Percentiles rank a stretch among this genome's conserved stretches.
Conservation (phyloP, 768 basidiomycete species). For the Boletus barrowsii region DNA sequence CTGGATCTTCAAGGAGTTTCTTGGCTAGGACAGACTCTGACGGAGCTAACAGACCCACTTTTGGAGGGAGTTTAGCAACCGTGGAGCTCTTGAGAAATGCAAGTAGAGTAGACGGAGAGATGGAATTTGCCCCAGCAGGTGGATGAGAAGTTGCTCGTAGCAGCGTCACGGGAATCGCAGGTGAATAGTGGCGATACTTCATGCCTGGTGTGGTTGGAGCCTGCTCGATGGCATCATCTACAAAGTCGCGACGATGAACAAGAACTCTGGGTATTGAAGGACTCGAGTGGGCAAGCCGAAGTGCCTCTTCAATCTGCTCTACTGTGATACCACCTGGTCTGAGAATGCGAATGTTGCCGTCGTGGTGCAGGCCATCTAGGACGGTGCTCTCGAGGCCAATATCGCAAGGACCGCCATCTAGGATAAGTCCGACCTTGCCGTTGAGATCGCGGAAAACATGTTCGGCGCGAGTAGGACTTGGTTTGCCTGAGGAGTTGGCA, state of each 20-base stretch:
- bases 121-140: conserved; percentile 33
- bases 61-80: conserved; percentile 19
- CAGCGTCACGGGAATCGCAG: conserved; percentile 80
- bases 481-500: conserved; percentile 92
- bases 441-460: conserved; percentile 81
- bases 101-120: conserved; percentile 38
- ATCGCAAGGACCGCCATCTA: conserved; percentile 89
- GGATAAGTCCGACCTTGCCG: conserved; percentile 70
- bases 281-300: conserved; percentile 41
- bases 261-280: conserved; percentile 55
- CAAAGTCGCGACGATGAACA: conserved; percentile 77
- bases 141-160: conserved; percentile 51
- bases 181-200: conserved; percentile 98
- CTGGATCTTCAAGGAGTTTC: conserved; percentile 27
- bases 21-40: conserved; percentile 48
- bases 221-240: conserved; percentile 63
- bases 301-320: conserved; percentile 71
- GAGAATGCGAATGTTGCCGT: conserved; percentile 76
- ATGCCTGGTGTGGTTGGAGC: conserved; percentile 95
- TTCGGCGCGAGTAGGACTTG: conserved; percentile 85
- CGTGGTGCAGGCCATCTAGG: conserved; percentile 76
- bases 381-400: conserved; percentile 97
- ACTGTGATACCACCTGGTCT: conserved; percentile 91
- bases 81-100: conserved; percentile 37
- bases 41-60: conserved; percentile 68